Conservation (phyloP, 441 rosid genomes). For the Mallotus japonicus region DNA sequence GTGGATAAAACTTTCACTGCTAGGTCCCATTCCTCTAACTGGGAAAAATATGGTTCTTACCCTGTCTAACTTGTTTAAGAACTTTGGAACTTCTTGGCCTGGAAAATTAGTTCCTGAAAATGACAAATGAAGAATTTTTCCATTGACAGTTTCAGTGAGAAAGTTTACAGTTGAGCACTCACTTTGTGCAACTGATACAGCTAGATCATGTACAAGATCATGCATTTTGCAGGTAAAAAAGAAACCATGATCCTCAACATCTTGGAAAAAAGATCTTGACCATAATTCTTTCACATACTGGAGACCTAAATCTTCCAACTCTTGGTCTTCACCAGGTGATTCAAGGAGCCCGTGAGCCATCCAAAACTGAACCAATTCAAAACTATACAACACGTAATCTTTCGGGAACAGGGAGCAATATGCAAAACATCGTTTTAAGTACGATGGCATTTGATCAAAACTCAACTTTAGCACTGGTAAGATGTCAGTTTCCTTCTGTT, state of each 20-base stretch:
- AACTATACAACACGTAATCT: background rate
- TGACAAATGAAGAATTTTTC: conserved; percentile 2
- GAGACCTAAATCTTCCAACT: conserved; percentile 5
- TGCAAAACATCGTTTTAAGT: conserved; percentile 13
- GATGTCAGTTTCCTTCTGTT: conserved; percentile 7
- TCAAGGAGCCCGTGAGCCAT: conserved; percentile 20
- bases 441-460: conserved; percentile 6
- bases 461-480: conserved; percentile 7
- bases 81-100: background rate
- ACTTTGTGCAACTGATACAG: conserved; percentile 1
- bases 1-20: background rate
- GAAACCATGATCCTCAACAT: background rate
- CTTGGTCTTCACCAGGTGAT: background rate
- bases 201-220: conserved; percentile 22
- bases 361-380: conserved; percentile 10
- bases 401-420: conserved; percentile 25
- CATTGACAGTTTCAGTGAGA: background rate
- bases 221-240: background rate
- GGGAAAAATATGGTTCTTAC: conserved; percentile 16
- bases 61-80: background rate
- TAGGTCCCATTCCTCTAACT: background rate
- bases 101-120: background rate
- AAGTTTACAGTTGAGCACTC: background rate
- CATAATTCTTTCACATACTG: conserved; percentile 11
- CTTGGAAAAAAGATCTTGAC: conserved; percentile 20